phyloP scores from a whole-genome alignment of 305 asterid genomes.

The Solanum hybrid region DNA sequence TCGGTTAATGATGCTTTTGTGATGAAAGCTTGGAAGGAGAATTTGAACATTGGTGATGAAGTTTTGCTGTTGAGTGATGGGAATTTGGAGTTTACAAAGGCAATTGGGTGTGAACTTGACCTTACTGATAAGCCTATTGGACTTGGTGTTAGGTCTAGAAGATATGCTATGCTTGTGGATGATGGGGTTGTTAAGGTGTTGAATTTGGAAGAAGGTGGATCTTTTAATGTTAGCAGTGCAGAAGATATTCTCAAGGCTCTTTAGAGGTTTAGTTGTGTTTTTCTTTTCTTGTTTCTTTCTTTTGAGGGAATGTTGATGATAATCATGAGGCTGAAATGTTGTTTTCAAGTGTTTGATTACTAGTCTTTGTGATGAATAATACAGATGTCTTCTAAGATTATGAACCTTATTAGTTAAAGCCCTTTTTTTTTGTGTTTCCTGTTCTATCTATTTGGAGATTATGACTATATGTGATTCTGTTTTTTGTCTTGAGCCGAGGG shows the following conservation, averaged over 20 bases:
- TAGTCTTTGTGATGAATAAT: not conserved
- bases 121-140: conserved; percentile 89
- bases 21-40: conserved; percentile 94
- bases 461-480: not conserved
- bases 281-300: not conserved
- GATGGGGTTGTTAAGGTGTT: conserved; percentile 75
- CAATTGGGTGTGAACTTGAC: conserved; percentile 80
- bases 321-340: not conserved
- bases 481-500: not conserved
- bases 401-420: not conserved
- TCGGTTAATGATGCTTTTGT: conserved; percentile 91
- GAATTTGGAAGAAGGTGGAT: conserved; percentile 96
- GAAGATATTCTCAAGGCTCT: conserved; percentile 79
- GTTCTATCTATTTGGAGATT: not conserved
- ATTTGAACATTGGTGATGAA: conserved; percentile 50
- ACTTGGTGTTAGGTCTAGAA: conserved; percentile 86
- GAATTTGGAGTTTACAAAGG: conserved; percentile 65
- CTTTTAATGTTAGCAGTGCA: conserved; percentile 91
- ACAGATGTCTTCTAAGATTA: not conserved
- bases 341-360: not conserved
- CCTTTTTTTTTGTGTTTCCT: not conserved
- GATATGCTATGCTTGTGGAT: conserved; percentile 82
- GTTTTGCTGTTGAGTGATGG: conserved; percentile 86
- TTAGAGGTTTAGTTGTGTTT: conserved; percentile 13
- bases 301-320: not conserved